Evolutionary conservation across 1,284 basidiomycete species (phyloP).

Genomic region (Fomes fomentarius): DNA sequence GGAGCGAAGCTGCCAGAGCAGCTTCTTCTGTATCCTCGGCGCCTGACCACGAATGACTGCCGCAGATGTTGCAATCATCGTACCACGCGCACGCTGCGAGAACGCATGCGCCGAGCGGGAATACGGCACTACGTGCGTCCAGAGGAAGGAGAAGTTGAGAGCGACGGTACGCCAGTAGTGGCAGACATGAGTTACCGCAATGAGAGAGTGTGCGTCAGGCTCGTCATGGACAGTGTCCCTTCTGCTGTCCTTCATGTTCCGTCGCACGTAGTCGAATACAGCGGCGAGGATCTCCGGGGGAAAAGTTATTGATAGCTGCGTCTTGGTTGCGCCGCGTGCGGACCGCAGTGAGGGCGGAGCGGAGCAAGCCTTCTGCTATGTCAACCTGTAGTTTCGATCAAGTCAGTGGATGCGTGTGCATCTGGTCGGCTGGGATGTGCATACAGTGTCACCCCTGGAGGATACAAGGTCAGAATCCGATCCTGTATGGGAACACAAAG

Average conservation of each 20-base stretch:
- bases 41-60: not conserved
- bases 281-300: not conserved
- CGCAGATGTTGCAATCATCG: not conserved
- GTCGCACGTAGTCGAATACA: not conserved
- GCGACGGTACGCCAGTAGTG: constrained; percentile 2
- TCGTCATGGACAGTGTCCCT: not conserved
- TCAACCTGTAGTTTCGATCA: no score
- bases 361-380: no score
- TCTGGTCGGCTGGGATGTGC: no score
- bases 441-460: no score
- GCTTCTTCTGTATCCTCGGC: not conserved
- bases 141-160: not conserved
- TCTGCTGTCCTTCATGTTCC: not conserved
- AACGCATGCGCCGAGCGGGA: not conserved
- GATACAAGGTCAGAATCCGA: no score
- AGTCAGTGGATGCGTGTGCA: no score
- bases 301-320: not conserved
- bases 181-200: constrained; percentile 7
- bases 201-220: not conserved
- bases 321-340: not conserved
- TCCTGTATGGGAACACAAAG: no score
- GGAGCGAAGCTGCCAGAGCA: not conserved
- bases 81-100: not conserved
- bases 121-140: not conserved
- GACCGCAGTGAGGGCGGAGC: not conserved